Evolutionary conservation across 108 stramenopile genomes (phyloP), one percentile per base, ranked within the genome.

Genomic region (Cyclotella baltica): DNA sequence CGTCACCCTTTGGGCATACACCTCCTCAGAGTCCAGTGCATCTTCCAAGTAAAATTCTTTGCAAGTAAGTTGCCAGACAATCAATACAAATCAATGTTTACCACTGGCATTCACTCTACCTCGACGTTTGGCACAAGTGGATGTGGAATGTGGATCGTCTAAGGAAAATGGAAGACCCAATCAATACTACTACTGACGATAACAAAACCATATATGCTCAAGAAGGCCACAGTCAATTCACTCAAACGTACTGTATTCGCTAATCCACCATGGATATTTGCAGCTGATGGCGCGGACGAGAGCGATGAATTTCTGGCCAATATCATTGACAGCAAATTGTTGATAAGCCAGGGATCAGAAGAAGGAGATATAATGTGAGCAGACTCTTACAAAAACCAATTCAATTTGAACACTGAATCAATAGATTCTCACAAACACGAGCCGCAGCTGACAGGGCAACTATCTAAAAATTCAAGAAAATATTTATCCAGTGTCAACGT

Each of bases 401-500:
- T n/a, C n/a, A n/a, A n/a, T n/a, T n/a, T n/a, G n/a, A n/a, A n/a
- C n/a, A n/a, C n/a, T n/a, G n/a, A 52, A n/a, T 52, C 11, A n/a
- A 4, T 52, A 10, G 27, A 57, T 56, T 1, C 59, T 33, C 16
- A 28, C 25, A 23, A 61, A 29, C 38, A 43, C 29, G 40, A 22
- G 37, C 47, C 48, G 58, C 71, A 72, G 9, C 58, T 61, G 16
- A 30, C 46, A 30, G 57, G 71, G 58, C 71, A 72, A 30, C 59
- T 48, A 4, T 46, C 59, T 8, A 72, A 25, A 3, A 72, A 59
- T 1, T 72, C 71, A 38, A 61, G 25, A 27, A 61, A 40, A n/a
- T n/a, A n/a, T n/a, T n/a, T n/a, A n/a, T n/a, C n/a, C n/a, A n/a
- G n/a, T 27, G 56, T 19, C 48, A 59, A 36, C 11, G 62, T 47